Conservation (phyloP, 208 protist genomes). For the Tritrichomonas musculus region DNA sequence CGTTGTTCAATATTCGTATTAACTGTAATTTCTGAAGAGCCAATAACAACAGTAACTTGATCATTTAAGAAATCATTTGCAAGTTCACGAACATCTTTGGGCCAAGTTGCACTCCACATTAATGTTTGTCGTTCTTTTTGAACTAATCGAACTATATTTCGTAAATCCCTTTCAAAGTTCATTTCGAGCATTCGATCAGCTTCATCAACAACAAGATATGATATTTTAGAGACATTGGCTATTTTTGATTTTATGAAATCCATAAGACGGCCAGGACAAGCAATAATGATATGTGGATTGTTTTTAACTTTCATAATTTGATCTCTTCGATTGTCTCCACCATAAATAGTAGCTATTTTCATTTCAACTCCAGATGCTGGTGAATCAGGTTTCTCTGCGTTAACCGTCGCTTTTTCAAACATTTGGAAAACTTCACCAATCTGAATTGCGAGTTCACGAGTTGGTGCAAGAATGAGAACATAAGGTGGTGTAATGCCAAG, state of each 20-base stretch:
- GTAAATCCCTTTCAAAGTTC: slow-evolving; percentile 52
- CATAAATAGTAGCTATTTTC: slow-evolving; percentile 38
- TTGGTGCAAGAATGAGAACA: slow-evolving; percentile 81
- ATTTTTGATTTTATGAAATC: slow-evolving; percentile 66
- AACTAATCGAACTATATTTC: neutral
- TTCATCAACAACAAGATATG: slow-evolving; percentile 90
- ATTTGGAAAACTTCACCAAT: slow-evolving; percentile 80
- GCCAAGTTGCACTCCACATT: slow-evolving; percentile 98
- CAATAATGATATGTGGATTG: slow-evolving; percentile 63
- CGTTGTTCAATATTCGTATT: neutral
- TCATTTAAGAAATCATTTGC: slow-evolving; percentile 58
- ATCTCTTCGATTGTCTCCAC: slow-evolving; percentile 51
- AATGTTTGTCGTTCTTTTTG: slow-evolving; percentile 79
- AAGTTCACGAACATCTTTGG: slow-evolving; percentile 90
- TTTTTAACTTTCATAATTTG: slow-evolving; percentile 58
- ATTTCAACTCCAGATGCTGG: too few species aligned
- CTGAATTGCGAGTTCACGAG: slow-evolving; percentile 82
- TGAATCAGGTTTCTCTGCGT: too few species aligned
- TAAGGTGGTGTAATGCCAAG: slow-evolving; percentile 54
- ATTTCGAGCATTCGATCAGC: slow-evolving; percentile 59
- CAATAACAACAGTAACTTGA: slow-evolving; percentile 53
- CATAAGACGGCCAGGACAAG: slow-evolving; percentile 74
- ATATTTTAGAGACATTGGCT: slow-evolving; percentile 59
- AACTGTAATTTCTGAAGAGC: slow-evolving; percentile 7
- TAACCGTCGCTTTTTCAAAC: slow-evolving; percentile 30